Evolutionary conservation across 148 eudicot genomes (phyloP).

Genomic region (Rhododendron williamsianum): DNA sequence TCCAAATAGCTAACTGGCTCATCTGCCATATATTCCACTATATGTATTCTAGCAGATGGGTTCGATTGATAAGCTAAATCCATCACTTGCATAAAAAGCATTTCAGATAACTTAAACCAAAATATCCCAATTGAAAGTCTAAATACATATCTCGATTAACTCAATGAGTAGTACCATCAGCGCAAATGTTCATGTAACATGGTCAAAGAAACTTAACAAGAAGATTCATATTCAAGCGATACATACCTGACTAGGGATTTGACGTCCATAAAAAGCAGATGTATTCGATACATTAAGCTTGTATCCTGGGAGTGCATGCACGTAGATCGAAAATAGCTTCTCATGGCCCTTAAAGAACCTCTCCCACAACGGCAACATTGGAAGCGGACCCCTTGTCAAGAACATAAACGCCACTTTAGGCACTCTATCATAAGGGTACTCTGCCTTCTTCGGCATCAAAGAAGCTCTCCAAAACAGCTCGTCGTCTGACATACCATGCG

Average conservation of each 20-base stretch:
- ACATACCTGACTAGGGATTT: constrained; percentile 70
- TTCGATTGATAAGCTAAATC: not conserved
- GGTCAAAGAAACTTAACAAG: not conserved
- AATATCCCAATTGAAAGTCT: not conserved
- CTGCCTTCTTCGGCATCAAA: constrained; percentile 52
- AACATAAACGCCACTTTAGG: constrained; percentile 83
- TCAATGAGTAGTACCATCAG: not conserved
- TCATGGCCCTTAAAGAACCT: constrained; percentile 67
- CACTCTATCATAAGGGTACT: constrained; percentile 53
- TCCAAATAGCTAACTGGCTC: not conserved
- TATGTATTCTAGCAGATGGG: not conserved
- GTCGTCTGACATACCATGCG: constrained; percentile 52
- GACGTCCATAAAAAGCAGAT: constrained; percentile 62
- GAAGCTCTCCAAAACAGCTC: constrained; percentile 85
- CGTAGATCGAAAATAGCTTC: constrained; percentile 55
- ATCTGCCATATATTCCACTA: not conserved
- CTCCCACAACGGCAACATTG: constrained; percentile 75
- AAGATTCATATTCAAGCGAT: not conserved
- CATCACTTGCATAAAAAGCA: not conserved
- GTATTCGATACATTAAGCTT: constrained; percentile 45
- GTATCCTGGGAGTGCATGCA: constrained; percentile 59
- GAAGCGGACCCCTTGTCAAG: constrained; percentile 68
- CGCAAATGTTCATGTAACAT: not conserved
- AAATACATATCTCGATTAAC: not conserved
- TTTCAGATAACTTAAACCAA: not conserved